Evolutionary conservation across 148 eudicot genomes (phyloP), one percentile per base, ranked within the genome.

Genomic region (Suaeda aralocaspica): DNA sequence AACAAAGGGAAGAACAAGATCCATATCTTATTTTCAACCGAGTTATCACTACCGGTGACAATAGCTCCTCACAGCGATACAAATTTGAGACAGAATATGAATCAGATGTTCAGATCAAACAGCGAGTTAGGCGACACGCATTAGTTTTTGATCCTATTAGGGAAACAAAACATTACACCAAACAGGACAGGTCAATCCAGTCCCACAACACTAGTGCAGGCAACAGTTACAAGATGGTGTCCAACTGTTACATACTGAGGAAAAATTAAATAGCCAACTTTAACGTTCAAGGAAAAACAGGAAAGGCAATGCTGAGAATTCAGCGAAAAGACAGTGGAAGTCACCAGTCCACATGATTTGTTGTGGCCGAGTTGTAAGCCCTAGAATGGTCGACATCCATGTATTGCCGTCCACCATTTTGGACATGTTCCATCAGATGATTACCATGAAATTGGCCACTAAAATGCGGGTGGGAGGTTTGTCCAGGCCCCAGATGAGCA

Each of bases 271-370:
- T 34, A 56, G 58, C 64, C 50, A 24, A 52, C 21, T 69, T 30
- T 25, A n/a, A 41, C 30, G 50, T 46, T 53, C 11, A n/a, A 57
- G 33, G 52, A 9, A 64, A 30, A 25, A 66, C 41, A 28, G 26
- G 60, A 22, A 13, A 13, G 29, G 59, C 31, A 55, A 22, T 34
- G 28, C 24, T 10, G 41, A 5, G 33, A 18, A 24, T 16, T 13
- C 49, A 9, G 25, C 9, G 59, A 13, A 48, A 62, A 67, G 42
- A 79, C 74, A 89, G n/a, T n/a, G n/a, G n/a, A 59, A 84, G 86
- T 9, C 92, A 83, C 96, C 96, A 90, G 70, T 90, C 75, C 78
- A 66, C 76, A 50, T 84, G 79, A 74, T 83, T 82, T 70, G 70
- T 48, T 5, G 88, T 66, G 11, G 85, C 78, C 42, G 96, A 80